Conservation (phyloP, 2,329 filamentous ascomycete genomes). For the Anisogramma anomala region DNA sequence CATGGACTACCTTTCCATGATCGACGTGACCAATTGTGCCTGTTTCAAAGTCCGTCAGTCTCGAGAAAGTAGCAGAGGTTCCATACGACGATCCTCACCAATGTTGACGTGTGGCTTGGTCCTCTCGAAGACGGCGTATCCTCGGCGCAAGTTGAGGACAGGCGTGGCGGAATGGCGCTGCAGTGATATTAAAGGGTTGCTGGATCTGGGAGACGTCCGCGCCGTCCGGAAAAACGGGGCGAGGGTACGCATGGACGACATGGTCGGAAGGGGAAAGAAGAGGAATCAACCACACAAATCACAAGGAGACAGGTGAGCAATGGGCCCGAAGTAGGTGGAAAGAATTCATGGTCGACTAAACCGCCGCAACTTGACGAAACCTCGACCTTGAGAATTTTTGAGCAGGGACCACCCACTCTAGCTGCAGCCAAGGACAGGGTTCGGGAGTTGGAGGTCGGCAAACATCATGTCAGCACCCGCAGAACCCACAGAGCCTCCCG, state of each 20-base stretch:
- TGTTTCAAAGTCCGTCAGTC: conserved; percentile 25
- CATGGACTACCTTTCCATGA: conserved; percentile 76
- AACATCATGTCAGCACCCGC: no score
- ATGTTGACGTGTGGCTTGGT: conserved; percentile 98
- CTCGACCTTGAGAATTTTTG: conserved; percentile 11
- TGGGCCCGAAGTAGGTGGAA: conserved; percentile 4
- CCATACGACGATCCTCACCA: conserved; percentile 43
- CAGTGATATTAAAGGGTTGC: conserved; percentile 62
- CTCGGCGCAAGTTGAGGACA: conserved; percentile 53
- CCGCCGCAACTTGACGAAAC: conserved; percentile 3
- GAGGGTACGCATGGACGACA: conserved; percentile 72
- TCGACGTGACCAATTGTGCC: conserved; percentile 98
- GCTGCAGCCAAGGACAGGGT: neutral
- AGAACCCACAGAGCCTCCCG: no score
- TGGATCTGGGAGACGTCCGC: conserved; percentile 59
- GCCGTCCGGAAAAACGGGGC: conserved; percentile 73
- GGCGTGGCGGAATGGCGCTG: conserved; percentile 57
- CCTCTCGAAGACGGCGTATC: conserved; percentile 67
- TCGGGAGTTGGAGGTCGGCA: no score
- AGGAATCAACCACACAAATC: conserved; percentile 19
- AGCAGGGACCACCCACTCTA: conserved; percentile 12
- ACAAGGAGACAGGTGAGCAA: conserved; percentile 14
- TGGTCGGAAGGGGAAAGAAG: conserved; percentile 36
- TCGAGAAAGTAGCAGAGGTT: conserved; percentile 8
- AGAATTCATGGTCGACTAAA: conserved; percentile 1